Conservation (phyloP, 345 rosid genomes). For the Populus tremula region DNA sequence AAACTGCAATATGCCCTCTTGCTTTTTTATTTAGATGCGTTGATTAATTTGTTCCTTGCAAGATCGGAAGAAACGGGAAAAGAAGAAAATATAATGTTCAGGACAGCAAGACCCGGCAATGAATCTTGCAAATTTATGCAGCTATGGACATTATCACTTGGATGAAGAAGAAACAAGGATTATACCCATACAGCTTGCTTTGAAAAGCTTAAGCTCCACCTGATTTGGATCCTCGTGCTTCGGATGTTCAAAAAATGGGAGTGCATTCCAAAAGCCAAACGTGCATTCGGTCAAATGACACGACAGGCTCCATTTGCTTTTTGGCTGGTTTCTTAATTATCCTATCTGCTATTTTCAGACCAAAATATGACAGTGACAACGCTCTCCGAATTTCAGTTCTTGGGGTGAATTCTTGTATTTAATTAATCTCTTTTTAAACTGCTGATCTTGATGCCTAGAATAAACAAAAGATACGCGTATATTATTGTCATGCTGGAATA, state of each 20-base stretch:
- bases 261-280: neutral
- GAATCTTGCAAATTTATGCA: neutral
- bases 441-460: too few relatives aligned
- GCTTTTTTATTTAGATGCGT: too few relatives aligned
- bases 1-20: neutral
- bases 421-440: too few relatives aligned
- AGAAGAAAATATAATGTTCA: neutral
- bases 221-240: neutral
- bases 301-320: neutral
- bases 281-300: neutral
- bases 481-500: too few relatives aligned
- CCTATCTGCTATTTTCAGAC: neutral
- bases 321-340: neutral
- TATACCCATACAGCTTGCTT: neutral
- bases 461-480: too few relatives aligned
- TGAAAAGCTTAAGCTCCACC: neutral
- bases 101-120: neutral
- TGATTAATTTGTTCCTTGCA: neutral
- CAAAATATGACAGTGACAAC: neutral
- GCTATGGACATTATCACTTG: neutral
- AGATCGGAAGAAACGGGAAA: neutral
- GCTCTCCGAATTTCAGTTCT: neutral
- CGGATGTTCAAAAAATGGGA: neutral
- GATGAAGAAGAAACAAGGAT: neutral
- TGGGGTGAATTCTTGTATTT: too few relatives aligned